A percentile compares a stretch with the other conserved stretches of the same genome.
phyloP scores from a whole-genome alignment of 768 basidiomycete species.

The Kwoniella heveanensis region DNA sequence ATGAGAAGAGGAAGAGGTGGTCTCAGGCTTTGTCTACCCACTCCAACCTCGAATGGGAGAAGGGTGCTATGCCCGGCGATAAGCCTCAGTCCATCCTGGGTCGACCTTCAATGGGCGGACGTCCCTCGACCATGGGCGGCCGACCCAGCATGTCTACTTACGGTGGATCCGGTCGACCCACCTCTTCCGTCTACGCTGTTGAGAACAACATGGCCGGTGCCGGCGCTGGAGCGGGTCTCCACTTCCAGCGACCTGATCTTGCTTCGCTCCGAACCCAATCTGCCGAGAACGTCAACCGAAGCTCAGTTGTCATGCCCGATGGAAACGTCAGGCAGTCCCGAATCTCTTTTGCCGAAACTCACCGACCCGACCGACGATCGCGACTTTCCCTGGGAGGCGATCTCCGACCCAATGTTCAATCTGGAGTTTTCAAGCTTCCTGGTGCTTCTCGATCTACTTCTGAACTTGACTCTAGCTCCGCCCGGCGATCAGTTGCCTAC shows the following conservation, averaged over 20 bases:
- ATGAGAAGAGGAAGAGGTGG: constrained; percentile 55
- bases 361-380: constrained; percentile 48
- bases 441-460: constrained; percentile 41
- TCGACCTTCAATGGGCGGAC: constrained; percentile 36
- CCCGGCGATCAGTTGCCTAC: constrained; percentile 27
- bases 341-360: constrained; percentile 54
- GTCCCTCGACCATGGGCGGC: constrained; percentile 18
- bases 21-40: constrained; percentile 51
- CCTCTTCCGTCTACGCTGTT: constrained; percentile 46
- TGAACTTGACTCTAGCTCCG: constrained; percentile 34
- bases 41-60: constrained; percentile 53
- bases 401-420: constrained; percentile 42
- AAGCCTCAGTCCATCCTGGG: constrained; percentile 45
- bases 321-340: constrained; percentile 46
- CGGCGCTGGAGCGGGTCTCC: constrained; percentile 37
- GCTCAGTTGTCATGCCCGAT: constrained; percentile 37
- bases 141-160: constrained; percentile 33
- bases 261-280: constrained; percentile 28
- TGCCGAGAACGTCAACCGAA: constrained; percentile 41
- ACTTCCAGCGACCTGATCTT: constrained; percentile 30
- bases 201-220: constrained; percentile 55
- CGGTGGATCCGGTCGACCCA: constrained; percentile 26
- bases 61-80: constrained; percentile 43
- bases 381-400: constrained; percentile 54
- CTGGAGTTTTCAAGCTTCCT: constrained; percentile 35